phyloP scores from a whole-genome alignment of 306 rosid genomes.

The Vigna radiata region DNA sequence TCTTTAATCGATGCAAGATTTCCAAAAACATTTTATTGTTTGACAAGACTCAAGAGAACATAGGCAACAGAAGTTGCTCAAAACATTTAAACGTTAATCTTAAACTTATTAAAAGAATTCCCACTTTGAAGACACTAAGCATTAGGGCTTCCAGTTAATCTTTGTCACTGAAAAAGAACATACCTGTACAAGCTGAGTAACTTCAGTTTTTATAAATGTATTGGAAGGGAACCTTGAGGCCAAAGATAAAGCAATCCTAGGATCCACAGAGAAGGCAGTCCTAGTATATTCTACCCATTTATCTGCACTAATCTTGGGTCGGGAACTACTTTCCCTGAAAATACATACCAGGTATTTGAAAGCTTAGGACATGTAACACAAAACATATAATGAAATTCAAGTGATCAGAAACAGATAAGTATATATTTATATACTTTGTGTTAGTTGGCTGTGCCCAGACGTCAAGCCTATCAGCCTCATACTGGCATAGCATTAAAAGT shows the following conservation, averaged over 20 bases:
- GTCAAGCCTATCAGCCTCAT: conserved; percentile 97
- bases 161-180: not conserved
- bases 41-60: not conserved
- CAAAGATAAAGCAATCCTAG: conserved; percentile 82
- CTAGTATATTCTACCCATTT: conserved; percentile 90
- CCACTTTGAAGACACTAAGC: conserved; percentile 30
- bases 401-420: conserved; percentile 15
- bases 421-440: conserved; percentile 62
- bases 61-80: not conserved
- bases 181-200: conserved; percentile 93
- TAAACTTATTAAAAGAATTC: conserved; percentile 32
- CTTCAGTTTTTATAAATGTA: conserved; percentile 79
- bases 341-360: conserved; percentile 36
- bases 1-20: too few relatives aligned
- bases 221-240: conserved; percentile 88
- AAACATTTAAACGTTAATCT: conserved; percentile 23
- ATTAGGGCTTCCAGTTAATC: conserved; percentile 31
- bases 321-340: conserved; percentile 72
- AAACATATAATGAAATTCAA: conserved; percentile 15
- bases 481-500: conserved; percentile 90
- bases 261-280: conserved; percentile 97
- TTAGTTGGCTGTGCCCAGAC: conserved; percentile 97
- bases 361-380: conserved; percentile 18
- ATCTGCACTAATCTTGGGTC: conserved; percentile 81
- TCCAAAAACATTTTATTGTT: too few relatives aligned